Conservation (phyloP, 805 yeast species). For the Isabelozyma pseudorhagii region DNA sequence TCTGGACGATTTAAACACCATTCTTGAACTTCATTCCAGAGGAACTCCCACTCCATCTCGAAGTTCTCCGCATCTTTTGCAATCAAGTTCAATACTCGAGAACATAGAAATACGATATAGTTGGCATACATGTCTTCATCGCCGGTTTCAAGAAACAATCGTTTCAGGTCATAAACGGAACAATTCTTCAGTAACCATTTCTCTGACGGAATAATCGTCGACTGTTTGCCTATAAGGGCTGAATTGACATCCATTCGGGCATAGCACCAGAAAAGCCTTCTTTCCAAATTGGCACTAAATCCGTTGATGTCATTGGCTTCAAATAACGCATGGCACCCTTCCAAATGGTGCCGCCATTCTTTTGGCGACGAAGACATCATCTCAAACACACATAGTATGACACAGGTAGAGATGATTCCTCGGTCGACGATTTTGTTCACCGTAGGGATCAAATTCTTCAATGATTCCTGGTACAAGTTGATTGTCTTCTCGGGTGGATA, state of each 20-base stretch:
- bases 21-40: conserved; percentile 37
- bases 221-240: conserved; percentile 32
- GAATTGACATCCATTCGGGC: conserved; percentile 40
- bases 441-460: conserved; percentile 29
- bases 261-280: conserved; percentile 44
- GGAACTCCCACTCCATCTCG: conserved; percentile 33
- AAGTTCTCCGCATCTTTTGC: conserved; percentile 15
- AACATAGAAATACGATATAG: conserved; percentile 34
- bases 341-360: conserved; percentile 37
- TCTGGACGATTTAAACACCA: conserved; percentile 38
- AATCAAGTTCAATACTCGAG: conserved; percentile 34
- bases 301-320: conserved; percentile 37
- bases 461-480: conserved; percentile 27
- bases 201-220: conserved; percentile 30
- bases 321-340: conserved; percentile 31
- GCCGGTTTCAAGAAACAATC: conserved; percentile 16
- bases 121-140: conserved; percentile 36
- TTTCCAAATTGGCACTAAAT: conserved; percentile 26
- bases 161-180: conserved; percentile 16
- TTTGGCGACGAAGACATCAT: conserved; percentile 36
- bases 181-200: conserved; percentile 30
- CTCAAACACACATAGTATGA: conserved; percentile 41
- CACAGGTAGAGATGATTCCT: conserved; percentile 33
- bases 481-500: conserved; percentile 23
- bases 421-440: conserved; percentile 25